A percentile compares a stretch with the other conserved stretches of the same genome.
These are phyloP conservation scores for Penicillium brasilianum DNA, from an alignment of 2,329 filamentous ascomycete genomes.

Conservation along the genomic window DNA sequence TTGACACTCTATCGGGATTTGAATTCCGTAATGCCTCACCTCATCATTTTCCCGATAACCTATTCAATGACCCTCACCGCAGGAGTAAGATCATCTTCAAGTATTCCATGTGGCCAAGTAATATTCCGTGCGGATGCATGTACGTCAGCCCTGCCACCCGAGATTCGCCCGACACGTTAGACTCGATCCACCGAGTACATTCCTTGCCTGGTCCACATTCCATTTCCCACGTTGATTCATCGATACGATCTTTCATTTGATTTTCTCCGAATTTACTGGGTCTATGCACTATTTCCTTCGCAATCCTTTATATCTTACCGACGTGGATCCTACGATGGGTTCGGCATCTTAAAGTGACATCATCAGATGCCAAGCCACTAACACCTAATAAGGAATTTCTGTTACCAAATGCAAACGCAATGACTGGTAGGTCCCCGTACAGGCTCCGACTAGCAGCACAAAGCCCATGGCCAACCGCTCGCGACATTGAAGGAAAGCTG, in stretches of 20 bases:
- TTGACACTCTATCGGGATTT: no score
- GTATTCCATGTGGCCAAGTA: neutral
- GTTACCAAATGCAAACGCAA: slow-evolving; percentile 43
- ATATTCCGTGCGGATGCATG: neutral
- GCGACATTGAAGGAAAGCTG: neutral
- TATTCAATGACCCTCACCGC: neutral
- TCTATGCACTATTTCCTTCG: neutral
- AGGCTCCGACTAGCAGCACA: neutral
- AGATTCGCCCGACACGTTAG: neutral
- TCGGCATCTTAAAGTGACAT: slow-evolving; percentile 13
- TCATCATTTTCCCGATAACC: no score
- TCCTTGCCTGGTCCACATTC: neutral
- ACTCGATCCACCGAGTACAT: neutral
- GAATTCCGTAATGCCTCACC: no score
- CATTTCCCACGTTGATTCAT: neutral
- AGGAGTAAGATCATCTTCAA: neutral
- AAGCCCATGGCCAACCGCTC: neutral
- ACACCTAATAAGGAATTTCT: slow-evolving; percentile 36
- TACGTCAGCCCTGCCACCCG: neutral
- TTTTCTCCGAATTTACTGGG: neutral
- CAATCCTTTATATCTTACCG: neutral
- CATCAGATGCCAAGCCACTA: slow-evolving; percentile 33
- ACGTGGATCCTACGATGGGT: neutral
- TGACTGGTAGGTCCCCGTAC: slow-evolving; percentile 41
- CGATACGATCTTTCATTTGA: neutral